These are phyloP conservation scores for Orbilia blumenaviensis DNA, from an alignment of 2,329 filamentous ascomycete species.

Conservation along the genomic window DNA sequence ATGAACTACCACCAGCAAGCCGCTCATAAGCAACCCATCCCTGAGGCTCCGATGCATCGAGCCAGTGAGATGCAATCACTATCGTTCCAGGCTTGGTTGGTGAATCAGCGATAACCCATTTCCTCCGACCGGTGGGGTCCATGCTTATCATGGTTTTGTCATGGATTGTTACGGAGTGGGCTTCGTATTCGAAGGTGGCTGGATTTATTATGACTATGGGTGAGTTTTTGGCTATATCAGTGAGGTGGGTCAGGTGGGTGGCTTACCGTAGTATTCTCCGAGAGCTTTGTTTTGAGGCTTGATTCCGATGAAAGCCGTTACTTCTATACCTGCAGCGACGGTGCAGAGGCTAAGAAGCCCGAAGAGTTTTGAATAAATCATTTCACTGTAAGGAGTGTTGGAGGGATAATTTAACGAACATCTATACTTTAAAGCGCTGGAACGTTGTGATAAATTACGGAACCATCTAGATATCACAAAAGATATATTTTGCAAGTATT, in stretches of 20 bases:
- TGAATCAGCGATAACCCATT: conserved; percentile 5
- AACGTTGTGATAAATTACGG: too few species aligned
- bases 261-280: conserved; percentile 35
- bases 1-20: conserved; percentile 6
- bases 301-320: conserved; percentile 32
- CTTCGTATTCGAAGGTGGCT: conserved; percentile 40
- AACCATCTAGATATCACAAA: too few species aligned
- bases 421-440: too few species aligned
- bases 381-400: too few species aligned
- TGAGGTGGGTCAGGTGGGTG: neutral
- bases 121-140: conserved; percentile 14
- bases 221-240: neutral
- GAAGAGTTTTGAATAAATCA: neutral
- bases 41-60: conserved; percentile 10
- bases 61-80: conserved; percentile 16
- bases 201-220: neutral
- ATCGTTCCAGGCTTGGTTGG: conserved; percentile 1
- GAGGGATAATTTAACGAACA: too few species aligned
- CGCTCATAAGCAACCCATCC: conserved; percentile 25
- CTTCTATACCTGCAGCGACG: neutral
- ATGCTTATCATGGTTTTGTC: conserved; percentile 36
- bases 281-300: conserved; percentile 16
- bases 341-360: neutral
- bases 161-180: conserved; percentile 6
- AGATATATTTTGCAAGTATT: too few species aligned